phyloP scores from a whole-genome alignment of 2,329 filamentous ascomycete genomes.

The Capronia epimyces region DNA sequence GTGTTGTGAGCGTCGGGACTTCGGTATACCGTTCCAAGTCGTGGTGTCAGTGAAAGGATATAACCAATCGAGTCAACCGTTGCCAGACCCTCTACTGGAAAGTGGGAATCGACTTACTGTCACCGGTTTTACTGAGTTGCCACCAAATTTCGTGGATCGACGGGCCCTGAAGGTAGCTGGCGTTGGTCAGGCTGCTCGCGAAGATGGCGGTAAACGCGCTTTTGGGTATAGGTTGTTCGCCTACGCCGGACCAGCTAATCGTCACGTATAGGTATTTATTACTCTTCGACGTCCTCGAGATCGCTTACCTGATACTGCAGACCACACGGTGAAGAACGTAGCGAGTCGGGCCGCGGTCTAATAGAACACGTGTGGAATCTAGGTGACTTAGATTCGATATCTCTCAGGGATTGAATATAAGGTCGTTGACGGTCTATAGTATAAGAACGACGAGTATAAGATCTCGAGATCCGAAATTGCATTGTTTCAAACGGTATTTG shows the following conservation, averaged over 20 bases:
- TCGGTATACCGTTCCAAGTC: constrained; percentile 8
- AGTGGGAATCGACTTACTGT: constrained; percentile 7
- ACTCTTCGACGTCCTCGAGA: constrained; percentile 11
- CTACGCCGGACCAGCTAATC: constrained; percentile 16
- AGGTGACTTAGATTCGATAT: constrained; percentile 16
- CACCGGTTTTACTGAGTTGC: constrained; percentile 8
- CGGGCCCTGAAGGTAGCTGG: constrained; percentile 13
- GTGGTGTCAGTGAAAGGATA: neutral
- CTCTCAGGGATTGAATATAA: constrained; percentile 18
- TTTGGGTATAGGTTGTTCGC: constrained; percentile 16
- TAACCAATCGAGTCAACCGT: neutral
- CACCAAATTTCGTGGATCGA: constrained; percentile 17
- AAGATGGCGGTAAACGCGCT: constrained; percentile 12
- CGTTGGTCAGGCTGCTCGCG: constrained; percentile 13
- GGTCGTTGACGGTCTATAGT: constrained; percentile 19
- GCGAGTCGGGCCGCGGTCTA: constrained; percentile 21
- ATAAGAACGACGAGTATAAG: constrained; percentile 11
- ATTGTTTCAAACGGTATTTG: constrained; percentile 20
- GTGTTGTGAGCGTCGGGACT: constrained; percentile 18
- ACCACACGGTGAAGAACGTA: constrained; percentile 19
- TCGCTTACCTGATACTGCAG: constrained; percentile 14
- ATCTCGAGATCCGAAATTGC: constrained; percentile 15
- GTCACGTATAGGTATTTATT: constrained; percentile 11
- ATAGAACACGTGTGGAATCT: constrained; percentile 19
- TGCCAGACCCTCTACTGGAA: neutral